Base-by-base conservation (phyloP, 345 rosid species). In the Eutrema yunnanense region DNA sequence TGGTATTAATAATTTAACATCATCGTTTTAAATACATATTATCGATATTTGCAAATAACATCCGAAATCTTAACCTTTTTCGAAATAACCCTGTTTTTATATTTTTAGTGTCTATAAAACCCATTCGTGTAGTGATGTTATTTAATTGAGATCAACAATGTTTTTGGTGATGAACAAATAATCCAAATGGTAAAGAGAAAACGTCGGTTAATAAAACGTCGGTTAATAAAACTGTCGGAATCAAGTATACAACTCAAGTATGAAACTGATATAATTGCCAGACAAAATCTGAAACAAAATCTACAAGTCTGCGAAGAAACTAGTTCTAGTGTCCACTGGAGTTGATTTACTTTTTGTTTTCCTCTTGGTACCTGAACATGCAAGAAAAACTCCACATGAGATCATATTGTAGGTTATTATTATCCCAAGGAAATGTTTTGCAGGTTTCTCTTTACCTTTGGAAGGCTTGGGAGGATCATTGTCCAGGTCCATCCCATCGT, bases 401-500 rank as follows among this genome's bases (percentile, higher is more conserved):
- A 67, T 60, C 33, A 40, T 16, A 1, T 34, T 11, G 19, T 51
- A 37, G 4, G 44, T 52, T 38, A 48, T 41, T 62, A 55, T 13
- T 4, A 12, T 6, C 19, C 14, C 9, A 6, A 47, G 4, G 32
- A 8, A 16, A 9, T 37, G 42, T 37, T 46, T 30, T 37, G 44
- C 36, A 65, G 33, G 51, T 33, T 16, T 11, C 30, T 62, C 48
- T 16, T 8, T 81, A 90, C 97, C 90, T 83, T 80, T 85, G 47
- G 76, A 74, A 42, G 87, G 70, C 40, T 73, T 77, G 5, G 82
- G 71, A 73, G 83, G 73, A 73, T 77, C 65, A 44, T 52, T 57
- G 76, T 90, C 98, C 70, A 90, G 57, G 36, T 90, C 96, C 97
- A 91, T 89, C 62, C 57, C 96, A 74, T 87, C 94, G 14, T 82